Evolutionary conservation across 352 stramenopile genomes (phyloP).

Genomic region (Blastocystis sp.): DNA sequence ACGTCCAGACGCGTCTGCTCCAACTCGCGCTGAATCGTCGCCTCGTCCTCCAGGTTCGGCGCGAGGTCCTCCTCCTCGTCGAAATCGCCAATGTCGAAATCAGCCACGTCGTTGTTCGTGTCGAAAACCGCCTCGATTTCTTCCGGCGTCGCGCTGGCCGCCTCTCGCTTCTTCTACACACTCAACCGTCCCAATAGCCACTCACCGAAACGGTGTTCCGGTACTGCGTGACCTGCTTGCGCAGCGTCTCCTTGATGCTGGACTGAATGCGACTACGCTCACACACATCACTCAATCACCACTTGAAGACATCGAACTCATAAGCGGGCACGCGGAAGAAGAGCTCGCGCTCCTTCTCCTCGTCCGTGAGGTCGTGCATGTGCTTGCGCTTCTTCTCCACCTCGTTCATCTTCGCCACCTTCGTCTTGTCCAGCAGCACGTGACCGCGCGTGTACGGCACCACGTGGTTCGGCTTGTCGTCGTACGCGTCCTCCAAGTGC

Average conservation of each 20-base stretch:
- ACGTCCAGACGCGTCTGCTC: constrained; percentile 50
- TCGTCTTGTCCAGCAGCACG: background rate
- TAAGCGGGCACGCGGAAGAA: background rate
- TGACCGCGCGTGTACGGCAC: background rate
- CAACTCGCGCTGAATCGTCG: background rate
- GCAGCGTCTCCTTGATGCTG: background rate
- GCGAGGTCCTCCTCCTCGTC: background rate
- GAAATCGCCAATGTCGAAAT: background rate
- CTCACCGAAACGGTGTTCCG: background rate
- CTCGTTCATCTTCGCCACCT: constrained; percentile 17
- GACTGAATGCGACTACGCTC: background rate
- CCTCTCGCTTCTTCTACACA: background rate
- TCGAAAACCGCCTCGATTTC: background rate
- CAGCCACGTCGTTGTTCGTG: background rate
- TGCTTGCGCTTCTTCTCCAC: background rate
- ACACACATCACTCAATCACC: background rate
- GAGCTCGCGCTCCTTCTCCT: background rate
- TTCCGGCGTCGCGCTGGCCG: background rate
- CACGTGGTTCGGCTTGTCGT: background rate
- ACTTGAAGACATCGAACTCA: constrained; percentile 19
- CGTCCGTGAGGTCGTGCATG: background rate
- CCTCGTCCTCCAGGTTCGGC: constrained; percentile 57
- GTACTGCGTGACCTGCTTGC: constrained; percentile 11
- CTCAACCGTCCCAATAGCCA: background rate
- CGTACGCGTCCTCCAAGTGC: constrained; percentile 30